A percentile compares a stretch with the other conserved stretches of the same genome.
phyloP scores from a whole-genome alignment of 345 rosid genomes.

The Physaria fendleri region DNA sequence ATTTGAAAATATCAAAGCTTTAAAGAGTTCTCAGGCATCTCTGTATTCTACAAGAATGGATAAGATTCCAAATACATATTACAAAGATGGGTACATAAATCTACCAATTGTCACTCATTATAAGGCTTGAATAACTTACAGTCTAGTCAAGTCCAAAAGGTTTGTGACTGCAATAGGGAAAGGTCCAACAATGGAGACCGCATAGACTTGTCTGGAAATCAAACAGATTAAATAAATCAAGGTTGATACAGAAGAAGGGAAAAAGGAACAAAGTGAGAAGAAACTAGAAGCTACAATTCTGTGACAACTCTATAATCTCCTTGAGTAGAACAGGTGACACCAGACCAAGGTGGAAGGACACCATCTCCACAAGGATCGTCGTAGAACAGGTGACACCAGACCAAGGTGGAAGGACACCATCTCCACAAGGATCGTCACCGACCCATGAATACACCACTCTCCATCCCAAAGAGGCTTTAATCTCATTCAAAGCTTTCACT shows the following conservation, averaged over 20 bases:
- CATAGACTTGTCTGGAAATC: constrained; percentile 81
- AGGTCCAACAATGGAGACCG: constrained; percentile 93
- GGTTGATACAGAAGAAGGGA: background rate
- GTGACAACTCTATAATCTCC: constrained; percentile 88
- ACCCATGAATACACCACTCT: no score
- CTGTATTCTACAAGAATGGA: background rate
- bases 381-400: no score
- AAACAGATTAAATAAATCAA: background rate
- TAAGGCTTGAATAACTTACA: constrained; percentile 41
- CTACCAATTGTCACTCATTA: background rate
- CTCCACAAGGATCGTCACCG: no score
- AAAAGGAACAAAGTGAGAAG: background rate
- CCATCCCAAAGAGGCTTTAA: no score
- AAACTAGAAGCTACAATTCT: constrained; percentile 45
- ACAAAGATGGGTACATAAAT: background rate
- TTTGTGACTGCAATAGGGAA: constrained; percentile 96
- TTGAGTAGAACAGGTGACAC: no score
- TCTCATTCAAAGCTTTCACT: no score
- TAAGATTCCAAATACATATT: background rate
- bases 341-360: no score
- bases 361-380: no score
- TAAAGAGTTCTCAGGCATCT: background rate
- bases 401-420: no score
- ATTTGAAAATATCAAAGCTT: background rate
- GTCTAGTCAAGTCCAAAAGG: constrained; percentile 78